Base-by-base conservation (phyloP, 2,329 filamentous ascomycete species). In the Periconia digitata region DNA sequence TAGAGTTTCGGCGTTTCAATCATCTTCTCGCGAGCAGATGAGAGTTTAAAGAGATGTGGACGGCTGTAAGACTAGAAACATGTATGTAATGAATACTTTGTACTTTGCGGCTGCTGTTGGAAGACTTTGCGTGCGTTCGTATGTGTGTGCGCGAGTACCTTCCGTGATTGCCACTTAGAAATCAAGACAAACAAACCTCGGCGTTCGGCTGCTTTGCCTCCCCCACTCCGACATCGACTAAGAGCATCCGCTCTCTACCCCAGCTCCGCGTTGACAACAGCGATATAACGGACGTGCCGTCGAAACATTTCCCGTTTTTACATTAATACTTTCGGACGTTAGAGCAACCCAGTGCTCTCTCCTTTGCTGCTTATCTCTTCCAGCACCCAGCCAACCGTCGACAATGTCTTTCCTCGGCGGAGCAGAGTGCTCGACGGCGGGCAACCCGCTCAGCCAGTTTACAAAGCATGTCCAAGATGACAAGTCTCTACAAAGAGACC, bases 391-490 rank as follows among this genome's bases (percentile, higher is more conserved):
- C 22, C 13, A 8, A 16, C 16, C 35, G 18, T 24, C 24, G n/a
- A 38, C 53, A 59, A 97, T 99, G 92, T 96, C 92, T 46, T 97
- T 99, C 73, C 82, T 97, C 64, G 90, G 90, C 74, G 92, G 92
- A 62, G 89, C 92, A 62, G 94, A 97, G 77, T 99, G 94, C 81
- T 97, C 92, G 47, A 95, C 94, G 53, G 91, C 89, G 57, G 90
- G 87, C 67, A 99, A 99, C 74, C 94, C 95, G 49, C 85, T 99
- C 64, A 92, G 90, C 70, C 94, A 97, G 79, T 95, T 99, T 72
- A 90, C 92, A 56, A 99, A 99, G 75, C 92, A 96, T 73, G 90
- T 94, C 48, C 89, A 95, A 69, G 90, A 95, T 80, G 94, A 99
- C 77, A 95, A 92, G 75, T 94, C 89, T 49, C 78, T 97, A 49